phyloP scores from a whole-genome alignment of 2,329 filamentous ascomycete species.

The Trichophyton benhamiae region DNA sequence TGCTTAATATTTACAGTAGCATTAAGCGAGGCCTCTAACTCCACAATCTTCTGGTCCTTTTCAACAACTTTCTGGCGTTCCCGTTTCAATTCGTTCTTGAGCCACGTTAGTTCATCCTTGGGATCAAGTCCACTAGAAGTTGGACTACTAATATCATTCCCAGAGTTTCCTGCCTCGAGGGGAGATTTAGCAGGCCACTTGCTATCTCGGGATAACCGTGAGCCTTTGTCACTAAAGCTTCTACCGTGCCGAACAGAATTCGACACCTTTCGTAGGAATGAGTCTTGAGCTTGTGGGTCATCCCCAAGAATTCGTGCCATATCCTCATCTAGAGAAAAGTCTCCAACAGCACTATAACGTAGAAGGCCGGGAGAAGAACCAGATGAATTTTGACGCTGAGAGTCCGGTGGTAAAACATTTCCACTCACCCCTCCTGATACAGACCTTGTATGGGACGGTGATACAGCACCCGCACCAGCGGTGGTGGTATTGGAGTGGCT shows the following conservation, averaged over 20 bases:
- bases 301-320: conserved; percentile 76
- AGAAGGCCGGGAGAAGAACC: conserved; percentile 55
- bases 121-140: conserved; percentile 47
- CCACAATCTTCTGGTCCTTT: conserved; percentile 72
- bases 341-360: conserved; percentile 63
- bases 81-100: conserved; percentile 61
- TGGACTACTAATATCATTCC: conserved; percentile 59
- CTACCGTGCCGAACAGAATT: conserved; percentile 89
- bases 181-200: conserved; percentile 57
- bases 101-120: conserved; percentile 51
- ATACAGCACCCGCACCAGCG: background rate
- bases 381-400: conserved; percentile 24
- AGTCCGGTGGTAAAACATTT: conserved; percentile 3
- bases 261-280: conserved; percentile 76
- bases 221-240: conserved; percentile 62
- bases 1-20: conserved; percentile 53
- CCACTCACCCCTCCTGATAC: conserved; percentile 5
- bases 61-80: conserved; percentile 78
- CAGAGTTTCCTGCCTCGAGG: conserved; percentile 38
- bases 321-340: conserved; percentile 92
- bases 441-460: conserved; percentile 7
- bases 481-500: background rate
- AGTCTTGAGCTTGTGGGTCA: conserved; percentile 52
- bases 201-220: conserved; percentile 46
- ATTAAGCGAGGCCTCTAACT: conserved; percentile 53